phyloP scores from a whole-genome alignment of 169 alveolate species.

The Eimeria maxima region DNA sequence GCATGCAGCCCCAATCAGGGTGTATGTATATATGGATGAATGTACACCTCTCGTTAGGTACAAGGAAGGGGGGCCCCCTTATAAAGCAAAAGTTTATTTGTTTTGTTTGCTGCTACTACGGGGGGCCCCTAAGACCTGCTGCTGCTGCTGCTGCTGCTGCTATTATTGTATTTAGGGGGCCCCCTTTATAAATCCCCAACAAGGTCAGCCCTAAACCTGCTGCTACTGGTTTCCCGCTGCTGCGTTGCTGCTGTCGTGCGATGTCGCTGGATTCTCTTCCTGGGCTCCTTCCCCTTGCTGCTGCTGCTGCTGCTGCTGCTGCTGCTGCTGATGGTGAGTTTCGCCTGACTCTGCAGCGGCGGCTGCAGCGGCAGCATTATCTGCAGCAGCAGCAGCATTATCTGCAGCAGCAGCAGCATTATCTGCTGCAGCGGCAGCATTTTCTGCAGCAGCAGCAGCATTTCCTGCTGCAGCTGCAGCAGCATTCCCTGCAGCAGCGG shows the following conservation, averaged over 20 bases:
- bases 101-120: neutral
- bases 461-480: neutral
- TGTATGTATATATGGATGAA: neutral
- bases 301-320: neutral
- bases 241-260: neutral
- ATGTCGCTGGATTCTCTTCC: neutral
- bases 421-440: neutral
- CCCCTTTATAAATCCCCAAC: no score
- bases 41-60: no score
- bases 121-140: slow-evolving; percentile 10
- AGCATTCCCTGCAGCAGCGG: neutral
- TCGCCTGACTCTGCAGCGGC: slow-evolving; percentile 2
- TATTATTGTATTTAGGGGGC: no score
- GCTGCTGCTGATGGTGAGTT: no score
- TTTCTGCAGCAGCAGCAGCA: neutral
- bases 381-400: neutral
- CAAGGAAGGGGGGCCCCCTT: neutral
- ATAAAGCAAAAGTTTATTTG: neutral
- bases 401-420: neutral
- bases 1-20: neutral
- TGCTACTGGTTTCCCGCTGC: neutral
- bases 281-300: neutral
- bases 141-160: slow-evolving; percentile 22
- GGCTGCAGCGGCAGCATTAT: neutral
- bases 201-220: no score